Conservation (phyloP, 441 rosid genomes). For the Brassica hybrid region DNA sequence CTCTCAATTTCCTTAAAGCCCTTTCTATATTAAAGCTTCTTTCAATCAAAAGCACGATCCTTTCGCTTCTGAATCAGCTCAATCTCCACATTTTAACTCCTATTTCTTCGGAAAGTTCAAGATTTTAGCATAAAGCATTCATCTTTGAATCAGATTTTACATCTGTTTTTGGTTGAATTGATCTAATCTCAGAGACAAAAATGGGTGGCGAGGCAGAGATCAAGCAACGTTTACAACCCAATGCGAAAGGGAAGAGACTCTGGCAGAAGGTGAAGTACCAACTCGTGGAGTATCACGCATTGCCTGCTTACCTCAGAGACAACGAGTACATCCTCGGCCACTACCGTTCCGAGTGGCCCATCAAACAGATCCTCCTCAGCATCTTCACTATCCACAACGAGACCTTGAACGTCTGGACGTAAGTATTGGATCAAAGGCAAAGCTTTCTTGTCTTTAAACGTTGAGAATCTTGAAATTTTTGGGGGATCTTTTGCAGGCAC, state of each 20-base stretch:
- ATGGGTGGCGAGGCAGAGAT: conserved; percentile 41
- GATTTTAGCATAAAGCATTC: background rate
- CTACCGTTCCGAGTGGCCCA: conserved; percentile 89
- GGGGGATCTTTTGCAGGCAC: conserved; percentile 73
- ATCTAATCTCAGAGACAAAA: conserved; percentile 32
- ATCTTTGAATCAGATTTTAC: background rate
- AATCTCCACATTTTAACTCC: background rate
- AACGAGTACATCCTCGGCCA: conserved; percentile 83
- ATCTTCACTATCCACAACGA: conserved; percentile 85
- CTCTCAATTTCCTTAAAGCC: background rate
- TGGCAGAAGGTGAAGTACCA: conserved; percentile 91
- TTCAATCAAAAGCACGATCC: background rate
- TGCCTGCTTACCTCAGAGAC: conserved; percentile 81
- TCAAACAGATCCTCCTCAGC: conserved; percentile 83
- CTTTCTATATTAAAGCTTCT: conserved; percentile 9
- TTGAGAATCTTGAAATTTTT: too few relatives aligned
- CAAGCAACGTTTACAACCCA: conserved; percentile 26
- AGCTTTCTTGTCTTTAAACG: background rate
- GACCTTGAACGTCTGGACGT: conserved; percentile 97
- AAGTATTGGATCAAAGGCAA: conserved; percentile 41
- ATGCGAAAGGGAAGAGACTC: conserved; percentile 72
- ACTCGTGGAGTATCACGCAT: conserved; percentile 82
- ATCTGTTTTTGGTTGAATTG: conserved; percentile 18
- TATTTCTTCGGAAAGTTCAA: background rate
- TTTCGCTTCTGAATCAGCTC: too few relatives aligned